Base-by-base conservation (phyloP, 441 rosid genomes). In the Pelargonium citronellum region DNA sequence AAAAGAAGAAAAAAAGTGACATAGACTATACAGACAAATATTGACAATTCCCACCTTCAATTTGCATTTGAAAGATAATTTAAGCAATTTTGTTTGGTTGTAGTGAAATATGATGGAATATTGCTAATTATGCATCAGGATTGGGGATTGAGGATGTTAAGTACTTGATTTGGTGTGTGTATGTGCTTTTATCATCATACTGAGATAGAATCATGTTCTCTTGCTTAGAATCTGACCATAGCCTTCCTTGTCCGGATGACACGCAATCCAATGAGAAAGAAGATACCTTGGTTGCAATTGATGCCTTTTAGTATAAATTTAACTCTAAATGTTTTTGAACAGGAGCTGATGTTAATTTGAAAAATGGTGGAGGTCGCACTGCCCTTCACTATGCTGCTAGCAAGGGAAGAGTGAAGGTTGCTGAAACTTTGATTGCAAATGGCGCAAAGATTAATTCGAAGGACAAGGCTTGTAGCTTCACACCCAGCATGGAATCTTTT, bases 351-450 rank as follows among this genome's bases (percentile, higher is more conserved):
- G 88, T 90, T 7, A 83, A 90, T 83, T 65, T 83, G 63, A 88
- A 83, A 74, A 94, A 90, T 76, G 81, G 83, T 30, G 97, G 95
- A 16, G 95, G 95, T 17, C 91, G 91, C 1, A 77, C 89, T 64
- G 96, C 97, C 60, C 93, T 94, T 75, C 98, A 94, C 74, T 91
- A 94, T 82, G 95, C 96, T 57, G 97, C 98, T 60, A 94, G 98
- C 84, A 91, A 91, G 83, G 96, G 96, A 62, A 70, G 87, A 85
- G 47, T 79, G 73, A 80, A 88, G 69, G 79, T 94, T 39, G 93
- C 95, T 69, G 86, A 87, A 71, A 75, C 81, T 84, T 75, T 94
- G 70, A 77, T 94, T 57, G 70, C 87, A 12, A 87, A 77, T 3
- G 84, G 91, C 7, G 93, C 93, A 69, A 88, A 86, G 70, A 73